phyloP scores from a whole-genome alignment of 768 basidiomycete species.

The Pisolithus microcarpus region DNA sequence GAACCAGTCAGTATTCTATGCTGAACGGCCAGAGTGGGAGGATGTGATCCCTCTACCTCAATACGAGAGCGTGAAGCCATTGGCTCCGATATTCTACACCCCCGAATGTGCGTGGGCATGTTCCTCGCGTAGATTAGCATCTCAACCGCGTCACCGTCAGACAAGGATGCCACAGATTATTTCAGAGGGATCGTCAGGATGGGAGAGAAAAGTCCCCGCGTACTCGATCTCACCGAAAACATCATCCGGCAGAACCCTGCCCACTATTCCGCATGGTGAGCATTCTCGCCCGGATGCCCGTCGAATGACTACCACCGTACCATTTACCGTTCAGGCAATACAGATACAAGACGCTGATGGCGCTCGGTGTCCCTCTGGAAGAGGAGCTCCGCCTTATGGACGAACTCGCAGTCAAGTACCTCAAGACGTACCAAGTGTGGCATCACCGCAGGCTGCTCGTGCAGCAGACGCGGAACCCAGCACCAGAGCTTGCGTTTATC shows the following conservation, averaged over 20 bases:
- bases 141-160: constrained; percentile 34
- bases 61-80: constrained; percentile 66
- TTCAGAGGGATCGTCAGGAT: constrained; percentile 78
- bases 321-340: constrained; percentile 65
- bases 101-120: constrained; percentile 62
- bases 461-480: constrained; percentile 43
- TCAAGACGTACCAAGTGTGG: constrained; percentile 99
- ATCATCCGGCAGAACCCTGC: constrained; percentile 91
- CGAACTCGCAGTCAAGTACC: constrained; percentile 69
- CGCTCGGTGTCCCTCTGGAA: constrained; percentile 59
- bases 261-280: constrained; percentile 94
- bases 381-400: constrained; percentile 82
- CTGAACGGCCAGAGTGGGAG: constrained; percentile 65
- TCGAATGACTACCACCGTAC: not conserved
- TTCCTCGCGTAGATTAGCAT: constrained; percentile 1
- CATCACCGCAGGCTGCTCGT: constrained; percentile 81
- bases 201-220: constrained; percentile 74
- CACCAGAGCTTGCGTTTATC: constrained; percentile 76
- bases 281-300: constrained; percentile 1
- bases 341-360: constrained; percentile 79
- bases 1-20: constrained; percentile 35
- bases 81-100: constrained; percentile 91
- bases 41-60: constrained; percentile 79
- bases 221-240: constrained; percentile 79
- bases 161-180: constrained; percentile 89